Conservation (phyloP, 2,329 filamentous ascomycete species). For the Ascochyta clinopodiicola region DNA sequence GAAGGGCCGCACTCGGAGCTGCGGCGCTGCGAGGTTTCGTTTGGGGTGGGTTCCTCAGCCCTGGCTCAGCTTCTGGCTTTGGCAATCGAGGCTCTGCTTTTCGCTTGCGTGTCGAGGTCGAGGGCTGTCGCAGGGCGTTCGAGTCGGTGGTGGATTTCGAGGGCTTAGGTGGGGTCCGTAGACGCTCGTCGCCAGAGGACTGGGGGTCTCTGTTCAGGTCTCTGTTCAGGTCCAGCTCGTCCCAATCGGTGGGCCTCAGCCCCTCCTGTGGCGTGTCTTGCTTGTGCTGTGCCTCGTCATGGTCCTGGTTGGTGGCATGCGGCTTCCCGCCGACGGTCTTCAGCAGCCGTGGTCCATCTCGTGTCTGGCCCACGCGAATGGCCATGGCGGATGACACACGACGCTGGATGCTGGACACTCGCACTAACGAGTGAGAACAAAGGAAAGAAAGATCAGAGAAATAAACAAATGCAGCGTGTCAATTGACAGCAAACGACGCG, state of each 20-base stretch:
- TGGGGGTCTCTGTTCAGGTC: constrained; percentile 30
- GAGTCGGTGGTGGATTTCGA: neutral
- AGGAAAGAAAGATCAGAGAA: too few relatives aligned
- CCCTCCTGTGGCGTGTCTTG: neutral
- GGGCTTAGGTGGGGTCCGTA: neutral
- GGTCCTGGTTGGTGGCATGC: constrained; percentile 48
- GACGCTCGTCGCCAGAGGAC: constrained; percentile 31
- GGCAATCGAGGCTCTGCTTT: constrained; percentile 1
- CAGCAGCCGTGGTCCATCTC: constrained; percentile 32
- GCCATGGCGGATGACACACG: constrained; percentile 15
- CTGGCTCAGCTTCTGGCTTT: neutral
- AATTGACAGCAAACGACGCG: neutral
- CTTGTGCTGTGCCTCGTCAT: constrained; percentile 33
- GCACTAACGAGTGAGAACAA: too few relatives aligned
- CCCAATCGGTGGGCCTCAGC: neutral
- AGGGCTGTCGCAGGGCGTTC: neutral
- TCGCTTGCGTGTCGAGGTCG: constrained; percentile 1
- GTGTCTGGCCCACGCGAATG: neutral
- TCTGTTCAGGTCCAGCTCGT: constrained; percentile 16
- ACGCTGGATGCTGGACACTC: neutral
- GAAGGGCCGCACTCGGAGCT: neutral
- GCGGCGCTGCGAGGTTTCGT: neutral
- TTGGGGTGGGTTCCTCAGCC: constrained; percentile 7
- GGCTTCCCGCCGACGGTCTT: constrained; percentile 37
- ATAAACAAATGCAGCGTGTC: too few relatives aligned